A percentile compares a stretch with the other conserved stretches of the same genome.
These are phyloP conservation scores for Zelonia costaricensis DNA, from an alignment of 208 protist species.

Conservation along the genomic window DNA sequence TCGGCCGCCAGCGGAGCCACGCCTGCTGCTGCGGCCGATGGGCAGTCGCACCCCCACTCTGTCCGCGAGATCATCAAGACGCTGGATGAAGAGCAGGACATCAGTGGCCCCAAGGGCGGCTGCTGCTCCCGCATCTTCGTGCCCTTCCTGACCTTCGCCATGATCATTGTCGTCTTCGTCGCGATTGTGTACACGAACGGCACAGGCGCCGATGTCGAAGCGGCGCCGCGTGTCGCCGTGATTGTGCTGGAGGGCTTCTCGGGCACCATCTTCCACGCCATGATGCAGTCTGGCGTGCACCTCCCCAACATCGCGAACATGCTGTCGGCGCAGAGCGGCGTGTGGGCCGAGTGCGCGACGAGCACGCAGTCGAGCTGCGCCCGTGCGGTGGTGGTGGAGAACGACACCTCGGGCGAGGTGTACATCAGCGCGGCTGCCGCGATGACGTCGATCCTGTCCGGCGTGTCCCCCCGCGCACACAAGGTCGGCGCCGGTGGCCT, in stretches of 20 bases:
- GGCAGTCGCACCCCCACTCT: conserved; percentile 28
- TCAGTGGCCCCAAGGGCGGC: conserved; percentile 43
- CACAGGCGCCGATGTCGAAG: conserved; percentile 23
- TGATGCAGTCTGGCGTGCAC: conserved; percentile 46
- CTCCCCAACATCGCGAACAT: conserved; percentile 64
- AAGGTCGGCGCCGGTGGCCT: conserved; percentile 47
- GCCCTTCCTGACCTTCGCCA: conserved; percentile 38
- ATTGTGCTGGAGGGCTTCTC: conserved; percentile 74
- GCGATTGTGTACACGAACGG: conserved; percentile 51
- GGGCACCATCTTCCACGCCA: conserved; percentile 48
- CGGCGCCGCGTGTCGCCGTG: conserved; percentile 55
- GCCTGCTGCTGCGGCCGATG: conserved; percentile 1
- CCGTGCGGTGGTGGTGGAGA: conserved; percentile 51
- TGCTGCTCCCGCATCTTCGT: conserved; percentile 77
- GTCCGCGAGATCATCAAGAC: conserved; percentile 62
- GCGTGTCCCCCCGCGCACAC: conserved; percentile 50
- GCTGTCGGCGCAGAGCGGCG: conserved; percentile 31
- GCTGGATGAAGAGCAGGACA: conserved; percentile 53
- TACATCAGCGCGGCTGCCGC: conserved; percentile 46
- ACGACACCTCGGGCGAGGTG: conserved; percentile 26
- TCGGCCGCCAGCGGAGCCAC: not conserved
- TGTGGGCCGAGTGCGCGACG: conserved; percentile 45
- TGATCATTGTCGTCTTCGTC: conserved; percentile 36
- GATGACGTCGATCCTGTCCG: conserved; percentile 62
- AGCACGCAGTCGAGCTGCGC: conserved; percentile 49